Conservation (phyloP, 225 moss, liverwort and hornwort genomes). For the Pseudisothecium myosuroides region DNA sequence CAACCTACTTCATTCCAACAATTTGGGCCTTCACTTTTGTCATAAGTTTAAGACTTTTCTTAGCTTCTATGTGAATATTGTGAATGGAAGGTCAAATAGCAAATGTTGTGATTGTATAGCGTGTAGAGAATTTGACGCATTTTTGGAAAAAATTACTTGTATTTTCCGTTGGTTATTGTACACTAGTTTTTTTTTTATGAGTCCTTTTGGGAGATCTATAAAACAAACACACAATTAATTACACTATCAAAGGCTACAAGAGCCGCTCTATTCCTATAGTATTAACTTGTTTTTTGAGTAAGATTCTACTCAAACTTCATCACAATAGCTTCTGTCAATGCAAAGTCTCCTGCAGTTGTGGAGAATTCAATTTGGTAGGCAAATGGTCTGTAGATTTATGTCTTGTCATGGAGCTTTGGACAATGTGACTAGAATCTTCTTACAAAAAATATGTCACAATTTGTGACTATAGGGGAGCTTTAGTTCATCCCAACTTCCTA, state of each 20-base stretch:
- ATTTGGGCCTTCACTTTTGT: not conserved
- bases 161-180: accelerated
- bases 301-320: not conserved
- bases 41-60: not conserved
- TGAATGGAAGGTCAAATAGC: not conserved
- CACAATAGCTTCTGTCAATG: not conserved
- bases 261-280: not conserved
- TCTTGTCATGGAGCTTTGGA: accelerated
- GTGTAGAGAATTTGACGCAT: accelerated
- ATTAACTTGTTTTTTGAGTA: not conserved
- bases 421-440: not conserved
- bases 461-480: no score
- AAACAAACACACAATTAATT: not conserved
- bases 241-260: not conserved
- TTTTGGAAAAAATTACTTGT: not conserved
- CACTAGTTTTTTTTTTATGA: no score
- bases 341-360: not conserved
- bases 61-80: accelerated
- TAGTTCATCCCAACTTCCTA: not conserved
- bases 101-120: not conserved
- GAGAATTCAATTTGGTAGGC: no score
- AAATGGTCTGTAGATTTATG: no score
- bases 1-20: not conserved
- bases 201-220: accelerated
- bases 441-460: not conserved